These are phyloP conservation scores for Rhododendron kiyosumense DNA, from an alignment of 148 eudicot species.

Conservation along the genomic window DNA sequence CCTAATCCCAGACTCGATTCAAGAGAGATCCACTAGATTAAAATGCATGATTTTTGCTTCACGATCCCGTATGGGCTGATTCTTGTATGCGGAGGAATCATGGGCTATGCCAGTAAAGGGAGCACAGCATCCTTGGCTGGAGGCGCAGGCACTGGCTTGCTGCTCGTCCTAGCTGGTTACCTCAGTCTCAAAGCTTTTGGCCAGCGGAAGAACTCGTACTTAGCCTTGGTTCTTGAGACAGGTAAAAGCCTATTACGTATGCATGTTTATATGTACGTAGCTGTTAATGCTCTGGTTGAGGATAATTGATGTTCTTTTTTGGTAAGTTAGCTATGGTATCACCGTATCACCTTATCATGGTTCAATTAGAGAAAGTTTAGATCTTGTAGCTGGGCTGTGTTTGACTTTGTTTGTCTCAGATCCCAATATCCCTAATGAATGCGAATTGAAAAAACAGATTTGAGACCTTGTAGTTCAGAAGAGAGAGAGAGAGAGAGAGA, in stretches of 20 bases:
- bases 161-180: slow-evolving; percentile 79
- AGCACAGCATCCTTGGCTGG: slow-evolving; percentile 86
- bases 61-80: slow-evolving; percentile 89
- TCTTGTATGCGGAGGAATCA: slow-evolving; percentile 58
- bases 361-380: background rate
- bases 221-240: slow-evolving; percentile 72
- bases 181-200: slow-evolving; percentile 69
- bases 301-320: no score
- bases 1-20: background rate
- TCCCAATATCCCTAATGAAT: background rate
- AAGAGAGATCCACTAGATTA: background rate
- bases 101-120: slow-evolving; percentile 75
- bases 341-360: no score
- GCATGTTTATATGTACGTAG: background rate
- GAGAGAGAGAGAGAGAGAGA: background rate
- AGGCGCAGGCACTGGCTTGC: slow-evolving; percentile 73
- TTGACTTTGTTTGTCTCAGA: background rate
- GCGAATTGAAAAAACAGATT: background rate
- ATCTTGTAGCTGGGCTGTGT: background rate
- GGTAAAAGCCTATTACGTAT: slow-evolving; percentile 28
- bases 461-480: background rate
- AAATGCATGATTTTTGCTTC: slow-evolving; percentile 99
- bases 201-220: slow-evolving; percentile 61
- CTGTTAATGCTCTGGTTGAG: background rate
- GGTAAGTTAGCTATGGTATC: background rate